These are phyloP conservation scores for Saccharomyces eubayanus DNA, from an alignment of 805 yeast genomes.

Conservation along the genomic window DNA sequence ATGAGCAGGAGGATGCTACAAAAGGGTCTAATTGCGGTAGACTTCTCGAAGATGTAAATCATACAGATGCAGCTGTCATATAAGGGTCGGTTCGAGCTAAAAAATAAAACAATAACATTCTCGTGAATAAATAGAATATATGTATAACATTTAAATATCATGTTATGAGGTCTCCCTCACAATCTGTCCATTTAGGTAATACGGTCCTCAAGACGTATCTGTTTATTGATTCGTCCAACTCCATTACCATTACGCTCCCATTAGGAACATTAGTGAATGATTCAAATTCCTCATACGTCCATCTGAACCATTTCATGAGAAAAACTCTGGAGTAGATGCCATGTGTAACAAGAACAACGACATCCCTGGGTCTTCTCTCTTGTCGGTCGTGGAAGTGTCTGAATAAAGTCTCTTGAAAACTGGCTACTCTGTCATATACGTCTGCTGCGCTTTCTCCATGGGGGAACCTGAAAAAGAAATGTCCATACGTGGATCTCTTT, in stretches of 20 bases:
- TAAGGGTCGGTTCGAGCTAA: neutral
- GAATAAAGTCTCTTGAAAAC: constrained; percentile 79
- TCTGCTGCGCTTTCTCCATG: constrained; percentile 95
- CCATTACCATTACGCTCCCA: constrained; percentile 77
- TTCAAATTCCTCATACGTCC: constrained; percentile 88
- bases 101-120: neutral
- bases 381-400: constrained; percentile 58
- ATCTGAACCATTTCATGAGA: constrained; percentile 87
- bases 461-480: constrained; percentile 81
- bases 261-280: constrained; percentile 74
- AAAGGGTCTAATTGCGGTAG: neutral
- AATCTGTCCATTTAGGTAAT: constrained; percentile 52
- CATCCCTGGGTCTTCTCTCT: constrained; percentile 60
- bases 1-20: neutral
- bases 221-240: constrained; percentile 40
- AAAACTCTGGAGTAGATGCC: constrained; percentile 94
- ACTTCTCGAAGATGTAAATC: neutral
- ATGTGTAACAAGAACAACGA: constrained; percentile 79
- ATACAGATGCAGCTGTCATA: neutral
- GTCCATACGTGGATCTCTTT: constrained; percentile 82
- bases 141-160: constrained; percentile 16
- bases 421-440: constrained; percentile 83
- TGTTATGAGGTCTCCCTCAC: constrained; percentile 1
- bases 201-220: constrained; percentile 53
- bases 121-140: neutral